Conservation (phyloP, 2,329 filamentous ascomycete genomes). For the Aspergillus quadrilineatus region DNA sequence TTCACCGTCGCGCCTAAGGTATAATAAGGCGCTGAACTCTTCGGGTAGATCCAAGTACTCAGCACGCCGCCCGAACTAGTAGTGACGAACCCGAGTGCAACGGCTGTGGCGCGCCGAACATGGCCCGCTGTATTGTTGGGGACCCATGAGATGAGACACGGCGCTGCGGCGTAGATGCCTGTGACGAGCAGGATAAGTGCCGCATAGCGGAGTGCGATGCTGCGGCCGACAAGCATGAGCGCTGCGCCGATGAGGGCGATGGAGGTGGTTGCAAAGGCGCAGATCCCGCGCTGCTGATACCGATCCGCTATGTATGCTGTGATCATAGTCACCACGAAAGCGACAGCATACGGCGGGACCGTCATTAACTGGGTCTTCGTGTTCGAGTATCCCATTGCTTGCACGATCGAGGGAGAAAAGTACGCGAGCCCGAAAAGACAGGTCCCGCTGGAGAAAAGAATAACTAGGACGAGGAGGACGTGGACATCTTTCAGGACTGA, state of each 20-base stretch:
- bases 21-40: slow-evolving; percentile 14
- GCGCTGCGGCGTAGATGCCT: slow-evolving; percentile 12
- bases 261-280: slow-evolving; percentile 20
- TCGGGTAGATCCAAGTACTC: slow-evolving; percentile 17
- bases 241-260: slow-evolving; percentile 18
- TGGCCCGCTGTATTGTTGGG: slow-evolving; percentile 17
- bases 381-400: slow-evolving; percentile 27
- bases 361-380: slow-evolving; percentile 33
- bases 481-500: slow-evolving; percentile 16
- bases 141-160: slow-evolving; percentile 16
- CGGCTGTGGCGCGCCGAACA: slow-evolving; percentile 6
- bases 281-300: slow-evolving; percentile 28
- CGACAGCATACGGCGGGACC: slow-evolving; percentile 30
- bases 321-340: slow-evolving; percentile 24
- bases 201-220: slow-evolving; percentile 8
- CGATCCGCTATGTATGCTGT: slow-evolving; percentile 30
- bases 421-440: slow-evolving; percentile 24
- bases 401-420: slow-evolving; percentile 30
- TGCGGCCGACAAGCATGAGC: slow-evolving; percentile 6
- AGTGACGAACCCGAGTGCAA: slow-evolving; percentile 13
- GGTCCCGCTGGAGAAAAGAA: slow-evolving; percentile 16
- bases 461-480: slow-evolving; percentile 11
- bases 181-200: slow-evolving; percentile 13
- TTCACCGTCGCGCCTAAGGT: slow-evolving; percentile 11
- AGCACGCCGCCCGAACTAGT: slow-evolving; percentile 13